Conservation (phyloP, 495 filamentous ascomycete species). For the Penicillium malachiteum region DNA sequence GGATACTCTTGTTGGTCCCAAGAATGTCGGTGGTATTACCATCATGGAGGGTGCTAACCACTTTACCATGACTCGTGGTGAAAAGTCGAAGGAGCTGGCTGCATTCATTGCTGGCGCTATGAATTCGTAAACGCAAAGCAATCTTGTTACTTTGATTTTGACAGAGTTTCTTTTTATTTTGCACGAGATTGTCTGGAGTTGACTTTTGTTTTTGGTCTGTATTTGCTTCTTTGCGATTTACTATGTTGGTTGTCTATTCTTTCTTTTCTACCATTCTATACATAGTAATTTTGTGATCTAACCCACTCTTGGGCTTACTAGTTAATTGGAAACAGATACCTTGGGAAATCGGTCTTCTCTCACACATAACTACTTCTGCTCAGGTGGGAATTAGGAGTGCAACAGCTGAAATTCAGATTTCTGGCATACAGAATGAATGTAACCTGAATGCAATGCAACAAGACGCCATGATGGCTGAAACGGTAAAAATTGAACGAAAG, state of each 20-base stretch:
- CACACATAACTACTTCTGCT: too few relatives aligned
- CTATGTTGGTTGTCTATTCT: constrained; percentile 2
- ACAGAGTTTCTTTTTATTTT: not conserved
- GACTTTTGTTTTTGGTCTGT: not conserved
- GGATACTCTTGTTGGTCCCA: constrained; percentile 67
- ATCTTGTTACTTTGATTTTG: not conserved
- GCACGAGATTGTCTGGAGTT: not conserved
- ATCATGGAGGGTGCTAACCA: constrained; percentile 42
- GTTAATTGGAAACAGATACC: not conserved
- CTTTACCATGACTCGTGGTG: constrained; percentile 43
- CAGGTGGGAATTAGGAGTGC: too few relatives aligned
- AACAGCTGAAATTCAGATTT: not conserved
- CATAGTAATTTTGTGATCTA: constrained; percentile 6
- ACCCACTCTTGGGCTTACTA: not conserved
- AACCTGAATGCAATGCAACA: not conserved
- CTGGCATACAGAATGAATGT: not conserved
- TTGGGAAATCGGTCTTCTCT: too few relatives aligned
- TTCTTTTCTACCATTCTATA: constrained; percentile 13
- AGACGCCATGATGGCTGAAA: not conserved
- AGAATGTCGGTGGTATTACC: constrained; percentile 64
- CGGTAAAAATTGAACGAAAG: not conserved
- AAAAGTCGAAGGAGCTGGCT: constrained; percentile 37
- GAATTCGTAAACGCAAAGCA: constrained; percentile 10
- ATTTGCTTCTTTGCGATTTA: not conserved
- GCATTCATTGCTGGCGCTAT: constrained; percentile 32